Base-by-base conservation (phyloP, 176 grass and related monocot species). In the Poa pratensis region DNA sequence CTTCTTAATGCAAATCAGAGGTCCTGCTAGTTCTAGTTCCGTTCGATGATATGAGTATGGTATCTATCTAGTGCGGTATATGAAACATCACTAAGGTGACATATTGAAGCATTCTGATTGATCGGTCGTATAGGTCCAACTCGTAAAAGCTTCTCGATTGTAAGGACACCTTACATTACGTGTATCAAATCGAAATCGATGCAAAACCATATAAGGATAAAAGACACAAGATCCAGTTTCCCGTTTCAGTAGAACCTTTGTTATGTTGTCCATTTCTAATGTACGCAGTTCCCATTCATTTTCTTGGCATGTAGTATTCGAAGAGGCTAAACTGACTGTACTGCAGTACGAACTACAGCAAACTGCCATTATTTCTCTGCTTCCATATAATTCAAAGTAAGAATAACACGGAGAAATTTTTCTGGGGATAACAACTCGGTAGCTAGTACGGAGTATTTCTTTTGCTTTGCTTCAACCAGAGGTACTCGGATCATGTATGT, bases 251-350 rank as follows among this genome's bases (percentile, higher is more conserved):
- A 34, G 26, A 65, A 32, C 26, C 62, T 65, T 42, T 26, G 51
- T 13, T 46, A 85, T 71, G 5, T 78, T 90, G 53, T 83, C 82
- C 27, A 35, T 64, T 4, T 67, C 77, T 26, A 76, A 53, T 18
- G 82, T 22, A 85, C 73, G 24, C 22, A 7, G 13, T 17, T 2
- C 57, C 13, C 13, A 11, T 26, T 60, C 11, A 57, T 57, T n/a
- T 2, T 77, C 10, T 28, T 77, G 50, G 30, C 74, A 35, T 3
- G 7, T 34, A 3, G 7, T 34, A 22, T 9, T 17, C 49, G 15
- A 51, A 1, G 49, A 51, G 49, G 49, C 15, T 51, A 51, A 51
- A 17, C 14, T 51, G 49, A 51, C 49, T 17, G 15, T 17, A 17
- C 49, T 23, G 11, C 5, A n/a, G 69, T 24, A 46, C 37, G 10